phyloP scores from a whole-genome alignment of 331 rosid genomes.

The Erythrophleum ivorense region DNA sequence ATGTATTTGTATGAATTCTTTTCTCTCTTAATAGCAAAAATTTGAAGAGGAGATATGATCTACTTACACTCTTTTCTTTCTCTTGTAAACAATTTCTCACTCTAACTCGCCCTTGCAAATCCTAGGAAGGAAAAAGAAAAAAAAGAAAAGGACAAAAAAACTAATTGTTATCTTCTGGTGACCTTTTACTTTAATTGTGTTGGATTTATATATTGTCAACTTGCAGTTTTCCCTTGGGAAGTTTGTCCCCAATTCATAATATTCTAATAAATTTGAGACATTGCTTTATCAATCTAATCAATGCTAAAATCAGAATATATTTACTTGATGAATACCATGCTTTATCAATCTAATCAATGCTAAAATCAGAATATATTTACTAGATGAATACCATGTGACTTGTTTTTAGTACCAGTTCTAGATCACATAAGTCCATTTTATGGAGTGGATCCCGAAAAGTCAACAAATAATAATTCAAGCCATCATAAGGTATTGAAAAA shows the following conservation, averaged over 20 bases:
- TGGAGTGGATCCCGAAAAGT: slow-evolving; percentile 20
- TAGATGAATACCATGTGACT: slow-evolving; percentile 3
- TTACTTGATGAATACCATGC: slow-evolving; percentile 8
- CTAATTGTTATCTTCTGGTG: background rate
- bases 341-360: background rate
- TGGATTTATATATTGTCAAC: background rate
- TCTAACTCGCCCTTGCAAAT: background rate
- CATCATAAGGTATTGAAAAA: slow-evolving; percentile 7
- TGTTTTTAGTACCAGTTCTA: background rate
- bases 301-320: slow-evolving; percentile 12
- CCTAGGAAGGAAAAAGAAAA: background rate
- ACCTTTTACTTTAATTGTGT: background rate
- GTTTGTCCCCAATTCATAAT: background rate
- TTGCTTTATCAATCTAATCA: background rate
- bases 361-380: slow-evolving; percentile 18
- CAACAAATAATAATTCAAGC: slow-evolving; percentile 15
- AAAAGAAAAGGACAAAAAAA: background rate
- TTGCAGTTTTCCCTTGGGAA: background rate
- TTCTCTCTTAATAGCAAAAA: slow-evolving; percentile 2
- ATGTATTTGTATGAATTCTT: slow-evolving; percentile 18
- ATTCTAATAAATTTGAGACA: background rate
- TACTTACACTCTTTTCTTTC: background rate
- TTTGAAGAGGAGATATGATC: slow-evolving; percentile 13
- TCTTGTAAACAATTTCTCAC: too few relatives aligned
- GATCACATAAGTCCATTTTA: slow-evolving; percentile 17